Evolutionary conservation across 2,329 filamentous ascomycete species (phyloP), one percentile per base, ranked within the genome.

Genomic region (Fusarium aywerte): DNA sequence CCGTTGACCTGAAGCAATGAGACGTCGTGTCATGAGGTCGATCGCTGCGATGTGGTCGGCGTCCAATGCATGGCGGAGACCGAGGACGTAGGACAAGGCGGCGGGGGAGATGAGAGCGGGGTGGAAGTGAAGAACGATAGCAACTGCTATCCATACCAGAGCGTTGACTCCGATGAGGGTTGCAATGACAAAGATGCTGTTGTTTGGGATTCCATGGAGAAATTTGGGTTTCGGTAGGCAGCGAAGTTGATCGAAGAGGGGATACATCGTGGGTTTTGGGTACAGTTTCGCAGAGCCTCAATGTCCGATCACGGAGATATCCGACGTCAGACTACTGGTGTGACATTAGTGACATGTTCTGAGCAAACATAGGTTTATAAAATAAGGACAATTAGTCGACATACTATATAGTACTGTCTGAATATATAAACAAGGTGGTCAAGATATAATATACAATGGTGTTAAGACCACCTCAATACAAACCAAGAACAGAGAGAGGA

Each of bases 51-150:
- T 87, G 77, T 98, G 96, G 79, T 98, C 95, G n/a, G 95, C 96
- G 75, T 98, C 96, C 42, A 98, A 87, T n/a, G 95, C 95, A 82
- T 98, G 95, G 39, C 95, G 90, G 13, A 98, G 85, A 4, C 95
- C 95, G 12, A 98, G 86, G 0, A 92, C 92, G 78, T 96, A 98
- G 25, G 94, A 90, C 1, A 98, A 86, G 3, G 94, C 89, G 2
- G 93, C 92, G 4, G 93, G 90, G 3, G 91, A 91, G 48, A 94
- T 87, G 65, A 97, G 85, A 1, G 84, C 80, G 1, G 86, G 82
- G 75, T 87, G 80, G 69, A 81, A 83, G 67, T 80, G 81, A 18
- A 89, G 79, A 20, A 87, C 80, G 7, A 88, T 77, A 62, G 80
- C 87, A 23, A 81, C 80, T 16, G 79, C 80, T 50, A 81, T 80